Evolutionary conservation across 2,329 filamentous ascomycete genomes (phyloP).

Genomic region (Botryotinia calthae): DNA sequence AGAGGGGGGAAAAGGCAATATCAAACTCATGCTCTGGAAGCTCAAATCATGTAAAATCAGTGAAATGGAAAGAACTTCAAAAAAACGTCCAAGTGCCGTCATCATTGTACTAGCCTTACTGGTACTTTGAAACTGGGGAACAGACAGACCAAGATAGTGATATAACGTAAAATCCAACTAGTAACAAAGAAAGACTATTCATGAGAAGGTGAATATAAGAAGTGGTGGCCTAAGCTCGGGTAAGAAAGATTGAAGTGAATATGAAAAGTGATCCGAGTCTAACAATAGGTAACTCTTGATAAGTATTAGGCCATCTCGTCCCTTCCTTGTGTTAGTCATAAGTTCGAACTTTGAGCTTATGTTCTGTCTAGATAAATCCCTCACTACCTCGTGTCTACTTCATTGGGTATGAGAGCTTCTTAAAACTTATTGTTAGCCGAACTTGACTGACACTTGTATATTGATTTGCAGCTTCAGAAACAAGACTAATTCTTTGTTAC

Average conservation of each 20-base stretch:
- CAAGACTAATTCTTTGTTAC: not conserved
- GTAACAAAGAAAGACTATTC: not conserved
- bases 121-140: not conserved
- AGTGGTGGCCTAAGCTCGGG: not conserved
- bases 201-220: not conserved
- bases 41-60: not conserved
- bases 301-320: not conserved
- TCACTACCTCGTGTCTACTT: not conserved
- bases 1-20: not conserved
- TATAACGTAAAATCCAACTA: not conserved
- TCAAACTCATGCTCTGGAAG: not conserved
- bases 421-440: not conserved
- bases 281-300: not conserved
- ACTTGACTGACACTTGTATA: too few relatives aligned
- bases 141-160: not conserved
- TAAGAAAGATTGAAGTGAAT: not conserved
- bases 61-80: not conserved
- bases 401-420: not conserved
- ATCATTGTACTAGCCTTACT: not conserved
- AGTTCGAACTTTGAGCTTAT: not conserved
- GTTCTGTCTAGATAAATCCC: not conserved
- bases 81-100: not conserved
- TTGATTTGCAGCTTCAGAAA: not conserved
- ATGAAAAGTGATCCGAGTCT: not conserved
- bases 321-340: not conserved